Evolutionary conservation across 192 early-diverging fungal species (phyloP).

Genomic region (Gigaspora rosea): DNA sequence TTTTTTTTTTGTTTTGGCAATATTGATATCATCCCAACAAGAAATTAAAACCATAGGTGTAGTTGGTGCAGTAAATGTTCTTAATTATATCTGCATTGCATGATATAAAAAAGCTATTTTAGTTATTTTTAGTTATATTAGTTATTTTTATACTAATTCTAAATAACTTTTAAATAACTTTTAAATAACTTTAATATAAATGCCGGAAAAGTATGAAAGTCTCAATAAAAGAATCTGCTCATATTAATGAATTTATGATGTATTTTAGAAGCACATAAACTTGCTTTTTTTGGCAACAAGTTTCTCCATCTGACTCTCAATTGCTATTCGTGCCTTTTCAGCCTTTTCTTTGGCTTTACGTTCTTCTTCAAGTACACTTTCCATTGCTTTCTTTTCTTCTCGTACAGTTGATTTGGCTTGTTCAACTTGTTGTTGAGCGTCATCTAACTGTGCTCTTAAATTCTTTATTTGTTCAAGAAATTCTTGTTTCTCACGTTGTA

Average conservation of each 20-base stretch:
- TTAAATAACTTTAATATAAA: no score
- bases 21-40: no score
- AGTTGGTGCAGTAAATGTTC: no score
- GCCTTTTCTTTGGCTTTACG: slow-evolving; percentile 55
- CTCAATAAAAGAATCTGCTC: not conserved
- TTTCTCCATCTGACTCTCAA: slow-evolving; percentile 60
- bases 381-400: slow-evolving; percentile 43
- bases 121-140: no score
- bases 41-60: no score
- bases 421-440: slow-evolving; percentile 39
- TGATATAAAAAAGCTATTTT: no score
- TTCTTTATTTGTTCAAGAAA: slow-evolving; percentile 41
- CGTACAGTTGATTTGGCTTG: slow-evolving; percentile 23
- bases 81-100: no score
- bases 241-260: not conserved
- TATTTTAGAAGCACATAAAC: slow-evolving; percentile 57
- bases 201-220: no score
- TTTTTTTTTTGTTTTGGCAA: no score
- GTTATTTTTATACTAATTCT: no score
- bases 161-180: no score
- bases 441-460: slow-evolving; percentile 40
- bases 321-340: slow-evolving; percentile 47
- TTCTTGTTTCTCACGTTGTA: slow-evolving; percentile 41
- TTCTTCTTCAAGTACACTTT: slow-evolving; percentile 47
- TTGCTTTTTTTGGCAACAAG: slow-evolving; percentile 57